Conservation (phyloP, 805 yeast genomes). For the Sugiyamaella qingdaonensis region DNA sequence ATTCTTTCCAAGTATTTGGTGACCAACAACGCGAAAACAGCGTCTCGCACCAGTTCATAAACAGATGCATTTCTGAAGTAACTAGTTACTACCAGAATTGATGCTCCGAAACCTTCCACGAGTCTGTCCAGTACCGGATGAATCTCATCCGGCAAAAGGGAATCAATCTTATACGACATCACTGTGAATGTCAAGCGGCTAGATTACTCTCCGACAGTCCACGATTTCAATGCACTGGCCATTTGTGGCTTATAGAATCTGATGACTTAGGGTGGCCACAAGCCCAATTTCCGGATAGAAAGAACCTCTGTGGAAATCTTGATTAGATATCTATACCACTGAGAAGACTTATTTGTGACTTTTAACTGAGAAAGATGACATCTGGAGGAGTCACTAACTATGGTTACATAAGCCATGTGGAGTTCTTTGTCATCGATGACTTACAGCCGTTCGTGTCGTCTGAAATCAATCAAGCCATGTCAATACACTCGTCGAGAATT, state of each 20-base stretch:
- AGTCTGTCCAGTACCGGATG: neutral
- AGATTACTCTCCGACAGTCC: neutral
- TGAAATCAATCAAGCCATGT: constrained; percentile 4
- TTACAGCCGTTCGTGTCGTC: constrained; percentile 5
- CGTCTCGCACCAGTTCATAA: constrained; percentile 10
- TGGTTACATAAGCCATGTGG: too few relatives aligned
- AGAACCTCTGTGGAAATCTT: too few relatives aligned
- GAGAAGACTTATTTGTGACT: too few relatives aligned
- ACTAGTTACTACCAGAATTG: neutral
- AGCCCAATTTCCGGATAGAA: too few relatives aligned
- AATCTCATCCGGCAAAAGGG: neutral
- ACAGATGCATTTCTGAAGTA: constrained; percentile 3
- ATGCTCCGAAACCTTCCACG: neutral
- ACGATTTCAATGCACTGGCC: too few relatives aligned
- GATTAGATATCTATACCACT: too few relatives aligned
- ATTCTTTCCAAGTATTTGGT: constrained; percentile 7
- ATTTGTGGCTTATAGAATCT: too few relatives aligned
- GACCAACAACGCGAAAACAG: constrained; percentile 7
- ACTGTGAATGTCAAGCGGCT: constrained; percentile 2
- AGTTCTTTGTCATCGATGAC: neutral
- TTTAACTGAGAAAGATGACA: too few relatives aligned
- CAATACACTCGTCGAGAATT: constrained; percentile 15
- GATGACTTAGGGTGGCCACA: too few relatives aligned
- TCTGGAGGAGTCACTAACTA: too few relatives aligned
- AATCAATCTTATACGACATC: neutral